phyloP scores from a whole-genome alignment of 106 monocot species.

The Phalaenopsis aphrodite region DNA sequence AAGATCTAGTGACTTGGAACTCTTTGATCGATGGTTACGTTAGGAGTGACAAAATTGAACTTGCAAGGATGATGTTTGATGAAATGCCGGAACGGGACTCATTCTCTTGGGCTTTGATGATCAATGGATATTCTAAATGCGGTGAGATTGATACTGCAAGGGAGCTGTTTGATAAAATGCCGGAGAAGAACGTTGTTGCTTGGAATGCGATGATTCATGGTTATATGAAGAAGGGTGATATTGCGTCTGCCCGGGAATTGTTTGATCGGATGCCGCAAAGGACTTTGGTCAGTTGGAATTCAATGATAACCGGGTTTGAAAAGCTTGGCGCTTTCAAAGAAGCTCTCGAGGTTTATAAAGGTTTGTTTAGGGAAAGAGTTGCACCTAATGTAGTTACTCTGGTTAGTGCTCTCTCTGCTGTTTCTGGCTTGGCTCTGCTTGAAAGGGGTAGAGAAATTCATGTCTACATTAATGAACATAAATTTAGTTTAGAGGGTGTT shows the following conservation, averaged over 20 bases:
- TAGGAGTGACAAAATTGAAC: neutral
- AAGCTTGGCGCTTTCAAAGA: constrained; percentile 8
- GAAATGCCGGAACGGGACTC: constrained; percentile 13
- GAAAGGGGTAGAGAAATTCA: constrained; percentile 12
- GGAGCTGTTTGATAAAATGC: constrained; percentile 20
- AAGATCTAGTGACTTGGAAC: constrained; percentile 16
- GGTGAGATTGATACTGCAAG: constrained; percentile 15
- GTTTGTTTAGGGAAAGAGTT: constrained; percentile 4
- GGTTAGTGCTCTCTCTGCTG: constrained; percentile 15
- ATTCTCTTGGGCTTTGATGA: constrained; percentile 15
- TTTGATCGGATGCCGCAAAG: constrained; percentile 17
- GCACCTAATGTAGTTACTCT: constrained; percentile 5
- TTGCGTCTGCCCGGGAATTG: constrained; percentile 16
- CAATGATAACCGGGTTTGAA: constrained; percentile 16
- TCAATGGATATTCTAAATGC: constrained; percentile 17
- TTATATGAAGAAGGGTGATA: constrained; percentile 23
- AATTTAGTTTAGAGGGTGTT: constrained; percentile 15
- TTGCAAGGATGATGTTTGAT: constrained; percentile 10
- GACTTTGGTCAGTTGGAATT: constrained; percentile 25
- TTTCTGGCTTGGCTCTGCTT: constrained; percentile 13
- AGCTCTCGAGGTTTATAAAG: constrained; percentile 1
- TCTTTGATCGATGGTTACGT: constrained; percentile 17
- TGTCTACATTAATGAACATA: neutral
- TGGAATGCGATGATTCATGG: constrained; percentile 41
- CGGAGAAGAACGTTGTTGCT: constrained; percentile 10